Evolutionary conservation across 2,329 filamentous ascomycete species (phyloP).

Genomic region (Chrysoporthe austroafricana): DNA sequence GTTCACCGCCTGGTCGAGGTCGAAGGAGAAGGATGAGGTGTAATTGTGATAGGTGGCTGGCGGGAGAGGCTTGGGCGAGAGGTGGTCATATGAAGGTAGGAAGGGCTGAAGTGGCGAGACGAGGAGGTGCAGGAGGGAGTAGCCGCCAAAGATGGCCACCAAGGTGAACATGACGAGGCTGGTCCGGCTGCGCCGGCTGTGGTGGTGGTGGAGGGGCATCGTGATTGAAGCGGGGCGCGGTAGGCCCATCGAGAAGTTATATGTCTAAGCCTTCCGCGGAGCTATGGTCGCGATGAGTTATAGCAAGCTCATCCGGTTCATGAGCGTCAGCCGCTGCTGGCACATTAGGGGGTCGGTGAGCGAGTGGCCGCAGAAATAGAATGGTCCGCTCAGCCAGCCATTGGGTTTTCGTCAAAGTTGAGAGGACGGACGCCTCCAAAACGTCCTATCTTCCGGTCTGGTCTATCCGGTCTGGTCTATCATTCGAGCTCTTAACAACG

Average conservation of each 20-base stretch:
- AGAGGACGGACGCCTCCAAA: not conserved
- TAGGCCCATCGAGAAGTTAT: not conserved
- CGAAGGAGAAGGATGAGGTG: constrained; percentile 47
- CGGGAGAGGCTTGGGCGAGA: not conserved
- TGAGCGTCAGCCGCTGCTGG: not conserved
- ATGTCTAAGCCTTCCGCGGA: not conserved
- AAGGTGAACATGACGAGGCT: constrained; percentile 14
- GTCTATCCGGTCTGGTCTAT: not conserved
- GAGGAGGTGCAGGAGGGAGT: constrained; percentile 20
- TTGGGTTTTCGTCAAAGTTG: not conserved
- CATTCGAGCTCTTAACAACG: not conserved
- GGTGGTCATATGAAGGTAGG: not conserved
- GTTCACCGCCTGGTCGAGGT: constrained; percentile 40
- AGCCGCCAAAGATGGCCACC: constrained; percentile 19
- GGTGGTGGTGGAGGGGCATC: constrained; percentile 14
- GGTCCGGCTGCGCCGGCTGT: constrained; percentile 20
- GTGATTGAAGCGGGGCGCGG: constrained; percentile 4
- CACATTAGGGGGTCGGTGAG: not conserved
- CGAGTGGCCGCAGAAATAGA: not conserved
- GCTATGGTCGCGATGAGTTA: not conserved
- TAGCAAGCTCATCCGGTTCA: not conserved
- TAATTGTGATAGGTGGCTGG: constrained; percentile 32
- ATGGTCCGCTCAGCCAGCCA: not conserved
- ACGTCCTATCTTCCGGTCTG: not conserved
- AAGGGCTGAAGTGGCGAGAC: constrained; percentile 12